These are phyloP conservation scores for Ampelocalamus luodianensis DNA, from an alignment of 176 grass and related monocot species.

Conservation along the genomic window DNA sequence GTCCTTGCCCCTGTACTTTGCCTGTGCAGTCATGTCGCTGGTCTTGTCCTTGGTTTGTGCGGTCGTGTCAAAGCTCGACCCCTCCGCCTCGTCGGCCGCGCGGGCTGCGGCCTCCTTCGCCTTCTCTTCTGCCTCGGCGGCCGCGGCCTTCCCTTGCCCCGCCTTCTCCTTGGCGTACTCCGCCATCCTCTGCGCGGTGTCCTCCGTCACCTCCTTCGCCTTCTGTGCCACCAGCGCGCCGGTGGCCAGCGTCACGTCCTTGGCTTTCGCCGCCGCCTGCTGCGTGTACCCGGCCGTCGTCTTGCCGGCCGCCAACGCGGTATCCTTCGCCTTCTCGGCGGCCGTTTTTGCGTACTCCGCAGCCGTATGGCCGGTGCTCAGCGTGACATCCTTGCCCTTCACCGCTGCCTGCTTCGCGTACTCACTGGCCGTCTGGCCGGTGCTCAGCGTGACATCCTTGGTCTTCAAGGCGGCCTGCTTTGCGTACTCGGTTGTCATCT, in stretches of 20 bases:
- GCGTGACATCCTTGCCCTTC: constrained; percentile 54
- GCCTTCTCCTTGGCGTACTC: constrained; percentile 51
- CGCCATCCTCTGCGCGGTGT: constrained; percentile 32
- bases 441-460: constrained; percentile 51
- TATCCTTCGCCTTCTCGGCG: constrained; percentile 56
- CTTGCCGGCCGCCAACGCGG: constrained; percentile 40
- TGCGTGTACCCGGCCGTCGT: constrained; percentile 56
- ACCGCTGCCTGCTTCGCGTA: constrained; percentile 61
- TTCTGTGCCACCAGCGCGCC: constrained; percentile 54
- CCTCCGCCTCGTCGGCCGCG: constrained; percentile 41
- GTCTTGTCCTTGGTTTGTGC: constrained; percentile 33
- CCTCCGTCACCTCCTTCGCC: constrained; percentile 58
- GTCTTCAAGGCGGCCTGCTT: constrained; percentile 48
- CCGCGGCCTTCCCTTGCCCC: constrained; percentile 35
- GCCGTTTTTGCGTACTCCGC: constrained; percentile 53
- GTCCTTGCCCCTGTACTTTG: not conserved
- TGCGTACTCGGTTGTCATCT: not conserved
- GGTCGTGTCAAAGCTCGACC: constrained; percentile 19
- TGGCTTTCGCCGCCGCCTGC: constrained; percentile 58
- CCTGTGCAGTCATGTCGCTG: constrained; percentile 28
- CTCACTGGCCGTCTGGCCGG: constrained; percentile 44
- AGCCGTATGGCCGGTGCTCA: constrained; percentile 45
- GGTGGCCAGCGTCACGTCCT: constrained; percentile 47
- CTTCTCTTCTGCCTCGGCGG: constrained; percentile 8
- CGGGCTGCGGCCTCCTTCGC: constrained; percentile 37